Base-by-base conservation (phyloP, 2,329 filamentous ascomycete genomes). In the Alternaria novae-zelandiae region DNA sequence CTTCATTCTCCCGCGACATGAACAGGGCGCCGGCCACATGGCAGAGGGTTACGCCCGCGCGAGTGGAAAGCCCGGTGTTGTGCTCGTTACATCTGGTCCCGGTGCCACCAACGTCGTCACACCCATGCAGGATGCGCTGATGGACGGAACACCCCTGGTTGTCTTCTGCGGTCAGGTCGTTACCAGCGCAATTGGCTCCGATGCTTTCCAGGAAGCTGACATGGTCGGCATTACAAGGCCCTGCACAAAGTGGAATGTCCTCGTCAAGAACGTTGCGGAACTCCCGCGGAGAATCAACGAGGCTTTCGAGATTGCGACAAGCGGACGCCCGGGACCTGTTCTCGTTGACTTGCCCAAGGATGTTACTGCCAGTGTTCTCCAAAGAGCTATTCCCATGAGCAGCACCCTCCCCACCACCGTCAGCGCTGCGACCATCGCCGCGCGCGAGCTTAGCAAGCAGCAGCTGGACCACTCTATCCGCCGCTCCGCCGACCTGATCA, bases 221-320 rank as follows among this genome's bases (percentile, higher is more conserved):
- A 90, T 97, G 36, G 86, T 97, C 63, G 95, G 95, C 71, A 98
- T 99, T 80, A 97, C 93, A 32, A 88, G 95, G 75, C 90, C 94
- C 20, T 97, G 94, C 86, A 97, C 94, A 72, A 98, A 98, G 85
- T 99, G 96, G 96, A 98, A 98, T 75, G 93, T 97, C 64, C 96
- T 98, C 94, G 93, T 97, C 53, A 97, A 96, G 87, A 95, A 91
- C 80, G 90, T 97, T 59, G 94, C 93, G 54, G 96, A 99, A 82
- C 86, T 99, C 59, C 96, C 96, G 54, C 89, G 92, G 74, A 89
- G 95, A 69, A 98, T 98, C 78, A 97, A 97, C 80, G 96, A 98
- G 83, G 96, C 96, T 53, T 98, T 98, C 77, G 94, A 98, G 83
- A 98, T 98, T 78, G 96, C 96, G 44, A 98, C 93, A 45, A 96